Evolutionary conservation across 306 rosid species (phyloP), one percentile per base, ranked within the genome.

Genomic region (Pyrus betulifolia): DNA sequence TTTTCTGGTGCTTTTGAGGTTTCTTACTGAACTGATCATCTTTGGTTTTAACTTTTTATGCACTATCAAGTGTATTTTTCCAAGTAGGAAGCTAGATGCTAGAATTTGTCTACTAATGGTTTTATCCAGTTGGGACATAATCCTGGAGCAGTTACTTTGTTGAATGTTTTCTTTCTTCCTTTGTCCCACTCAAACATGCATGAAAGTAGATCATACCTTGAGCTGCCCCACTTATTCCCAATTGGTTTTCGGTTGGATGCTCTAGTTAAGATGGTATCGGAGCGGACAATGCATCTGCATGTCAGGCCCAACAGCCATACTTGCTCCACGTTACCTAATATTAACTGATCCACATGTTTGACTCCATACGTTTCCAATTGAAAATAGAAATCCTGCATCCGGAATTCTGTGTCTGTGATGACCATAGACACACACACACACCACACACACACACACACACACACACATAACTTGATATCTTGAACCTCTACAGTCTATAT

Each of bases 1-100:
- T 87, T 91, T 67, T 76, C 82, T 76, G 98, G 98, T 62, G 96
- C 96, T 49, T 90, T 88, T 82, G 94, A 91, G 98, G 98, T 94
- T 61, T 25, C 72, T 72, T 71, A 67, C 72, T 76, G 76, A 76
- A 30, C 45, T 35, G 27, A 19, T 52, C 6, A 13, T 15, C n/a
- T 31, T 22, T 67, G 54, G 54, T 49, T 27, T 6, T 35, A 35
- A 35, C 40, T 38, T 38, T 38, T 70, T 62, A 21, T 72, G 51
- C 60, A 49, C 51, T 27, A 35, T 35, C 18, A 11, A 55, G 52
- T 42, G 55, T 76, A 40, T 28, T 55, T 49, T 70, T 10, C 38
- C 19, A 42, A 45, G 71, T 40, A 35, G 38, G 38, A 35, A 35
- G 28, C 44, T 76, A 28, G 54, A 67, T 45, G 70, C 19, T 77